Evolutionary conservation across 169 alveolate species (phyloP), one percentile per base, ranked within the genome.

Genomic region (Plasmodium berghei): DNA sequence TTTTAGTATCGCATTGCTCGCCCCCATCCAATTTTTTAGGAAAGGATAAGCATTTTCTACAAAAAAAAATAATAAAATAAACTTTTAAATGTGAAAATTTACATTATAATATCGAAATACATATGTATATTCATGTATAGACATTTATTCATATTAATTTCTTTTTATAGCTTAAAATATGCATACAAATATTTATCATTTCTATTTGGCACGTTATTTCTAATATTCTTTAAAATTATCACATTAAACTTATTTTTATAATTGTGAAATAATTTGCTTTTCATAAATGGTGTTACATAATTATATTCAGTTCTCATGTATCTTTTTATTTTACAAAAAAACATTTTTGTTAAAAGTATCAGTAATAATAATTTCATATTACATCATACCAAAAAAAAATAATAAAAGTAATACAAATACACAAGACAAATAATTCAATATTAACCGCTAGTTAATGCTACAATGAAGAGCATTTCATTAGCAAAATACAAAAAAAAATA

Each of bases 271-370:
- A 56, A 77, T 62, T 63, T 64, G 72, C 18, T 70, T 73, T 56
- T 66, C 59, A 64, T 54, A 54, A 77, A 48, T 56, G 89, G 87
- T 59, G 66, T n/a, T 63, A 72, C 71, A 87, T 72, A 77, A 72
- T 83, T 55, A 56, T 77, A 87, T 54, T 89, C 77, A 45, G 71
- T 72, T 63, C 63, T 67, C 80, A 83, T 24, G 73, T 66, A 75
- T 28, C 58, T 61, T 62, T 59, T 67, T 58, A 66, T 58, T 72
- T 83, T 89, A 73, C 83, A 69, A 48, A 58, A 55, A 87, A 75
- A 24, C 85, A 75, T 77, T 69, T 83, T 56, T 12, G 83, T 71
- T 67, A 80, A 66, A 45, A 80, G 20, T 20, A 80, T 45, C 24
- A 80, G 34, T 28, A 80, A 45, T 18, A 66, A 34, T 20, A 80